A percentile compares a stretch with the other conserved stretches of the same genome.
phyloP scores from a whole-genome alignment of 371 early-diverging fungal species.

The Mortierella sp. region DNA sequence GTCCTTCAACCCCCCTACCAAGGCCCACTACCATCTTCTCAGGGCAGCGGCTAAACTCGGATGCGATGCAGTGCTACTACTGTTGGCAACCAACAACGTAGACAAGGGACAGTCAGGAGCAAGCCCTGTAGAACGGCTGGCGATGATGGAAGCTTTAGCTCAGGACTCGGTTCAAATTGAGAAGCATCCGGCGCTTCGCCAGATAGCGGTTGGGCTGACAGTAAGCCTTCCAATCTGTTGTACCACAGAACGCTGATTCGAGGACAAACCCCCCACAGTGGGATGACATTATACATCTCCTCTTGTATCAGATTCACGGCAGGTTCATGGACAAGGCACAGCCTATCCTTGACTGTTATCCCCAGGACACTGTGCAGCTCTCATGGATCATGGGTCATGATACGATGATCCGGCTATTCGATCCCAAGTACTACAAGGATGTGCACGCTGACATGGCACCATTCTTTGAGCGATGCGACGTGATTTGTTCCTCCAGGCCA shows the following conservation, averaged over 20 bases:
- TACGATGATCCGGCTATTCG: slow-evolving; percentile 67
- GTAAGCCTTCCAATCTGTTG: too few relatives aligned
- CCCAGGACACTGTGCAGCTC: slow-evolving; percentile 44
- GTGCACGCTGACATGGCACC: slow-evolving; percentile 56
- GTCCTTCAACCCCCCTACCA: slow-evolving; percentile 76
- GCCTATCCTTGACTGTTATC: slow-evolving; percentile 35
- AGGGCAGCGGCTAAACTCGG: slow-evolving; percentile 38
- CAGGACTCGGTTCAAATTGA: slow-evolving; percentile 26
- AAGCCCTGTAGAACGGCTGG: slow-evolving; percentile 56
- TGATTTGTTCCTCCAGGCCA: slow-evolving; percentile 64
- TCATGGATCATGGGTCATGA: slow-evolving; percentile 74
- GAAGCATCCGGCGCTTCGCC: slow-evolving; percentile 29
- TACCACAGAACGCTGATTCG: too few relatives aligned
- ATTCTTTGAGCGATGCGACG: slow-evolving; percentile 58
- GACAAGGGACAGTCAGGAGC: slow-evolving; percentile 69
- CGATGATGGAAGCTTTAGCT: slow-evolving; percentile 67
- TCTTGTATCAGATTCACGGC: slow-evolving; percentile 52
- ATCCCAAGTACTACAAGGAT: slow-evolving; percentile 68
- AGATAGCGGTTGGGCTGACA: slow-evolving; percentile 62
- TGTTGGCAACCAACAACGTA: slow-evolving; percentile 67
- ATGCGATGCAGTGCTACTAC: slow-evolving; percentile 59
- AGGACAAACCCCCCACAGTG: too few relatives aligned
- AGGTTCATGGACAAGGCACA: slow-evolving; percentile 71
- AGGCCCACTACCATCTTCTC: slow-evolving; percentile 65
- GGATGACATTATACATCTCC: background rate